Percentiles rank a stretch among this genome's conserved stretches.
These are phyloP conservation scores for Gossypium stocksii DNA, from an alignment of 345 rosid genomes.

Conservation along the genomic window DNA sequence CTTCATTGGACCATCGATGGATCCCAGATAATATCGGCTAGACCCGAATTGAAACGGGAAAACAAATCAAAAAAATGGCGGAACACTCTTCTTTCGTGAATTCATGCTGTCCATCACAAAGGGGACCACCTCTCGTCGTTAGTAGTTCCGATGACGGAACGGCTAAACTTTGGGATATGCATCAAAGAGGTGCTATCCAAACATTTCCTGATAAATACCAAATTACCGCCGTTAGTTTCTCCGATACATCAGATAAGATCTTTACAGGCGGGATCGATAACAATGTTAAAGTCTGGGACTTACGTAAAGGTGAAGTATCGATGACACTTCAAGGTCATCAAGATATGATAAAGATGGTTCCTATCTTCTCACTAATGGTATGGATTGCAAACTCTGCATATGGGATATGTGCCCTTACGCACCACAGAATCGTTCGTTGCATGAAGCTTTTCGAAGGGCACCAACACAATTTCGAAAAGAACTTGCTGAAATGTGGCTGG, in stretches of 20 bases:
- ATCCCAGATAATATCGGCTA: slow-evolving; percentile 77
- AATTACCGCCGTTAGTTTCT: slow-evolving; percentile 85
- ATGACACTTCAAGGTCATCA: slow-evolving; percentile 96
- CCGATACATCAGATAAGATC: slow-evolving; percentile 92
- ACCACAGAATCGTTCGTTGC: slow-evolving; percentile 87
- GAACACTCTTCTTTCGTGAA: slow-evolving; percentile 91
- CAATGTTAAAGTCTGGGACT: slow-evolving; percentile 87
- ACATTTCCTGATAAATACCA: slow-evolving; percentile 97
- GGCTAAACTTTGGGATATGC: slow-evolving; percentile 97
- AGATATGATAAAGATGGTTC: slow-evolving; percentile 92
- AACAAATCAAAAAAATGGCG: slow-evolving; percentile 94
- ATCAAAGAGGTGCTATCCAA: slow-evolving; percentile 94
- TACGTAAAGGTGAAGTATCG: slow-evolving; percentile 79
- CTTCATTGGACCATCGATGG: slow-evolving; percentile 96
- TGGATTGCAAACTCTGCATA: slow-evolving; percentile 88
- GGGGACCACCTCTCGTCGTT: slow-evolving; percentile 87
- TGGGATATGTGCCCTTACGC: slow-evolving; percentile 99
- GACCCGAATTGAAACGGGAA: slow-evolving; percentile 89
- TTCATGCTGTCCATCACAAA: slow-evolving; percentile 81
- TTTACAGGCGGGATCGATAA: slow-evolving; percentile 88
- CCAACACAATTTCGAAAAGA: slow-evolving; percentile 97
- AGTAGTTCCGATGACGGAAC: slow-evolving; percentile 98
- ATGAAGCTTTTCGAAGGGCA: slow-evolving; percentile 88
- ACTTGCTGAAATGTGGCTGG: slow-evolving; percentile 79
- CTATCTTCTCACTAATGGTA: slow-evolving; percentile 84